Conservation (phyloP, 2,329 filamentous ascomycete species). For the Metarhizium album region DNA sequence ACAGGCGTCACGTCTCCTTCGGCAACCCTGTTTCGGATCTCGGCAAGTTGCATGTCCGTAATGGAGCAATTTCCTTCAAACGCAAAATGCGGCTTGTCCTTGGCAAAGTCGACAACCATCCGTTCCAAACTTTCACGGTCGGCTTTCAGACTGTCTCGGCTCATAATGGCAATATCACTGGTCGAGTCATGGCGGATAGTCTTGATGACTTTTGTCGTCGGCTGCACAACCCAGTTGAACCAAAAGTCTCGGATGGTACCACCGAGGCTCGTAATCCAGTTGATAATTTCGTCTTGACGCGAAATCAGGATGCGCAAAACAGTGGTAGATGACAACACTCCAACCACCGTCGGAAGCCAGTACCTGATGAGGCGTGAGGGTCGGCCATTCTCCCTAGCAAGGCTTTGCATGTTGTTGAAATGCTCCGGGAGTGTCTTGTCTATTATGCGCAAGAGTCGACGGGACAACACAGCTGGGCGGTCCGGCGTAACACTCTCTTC, state of each 20-base stretch:
- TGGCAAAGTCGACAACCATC: slow-evolving; percentile 95
- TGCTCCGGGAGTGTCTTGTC: slow-evolving; percentile 59
- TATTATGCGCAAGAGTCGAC: slow-evolving; percentile 59
- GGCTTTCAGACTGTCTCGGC: slow-evolving; percentile 78
- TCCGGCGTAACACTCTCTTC: slow-evolving; percentile 33
- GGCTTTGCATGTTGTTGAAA: slow-evolving; percentile 38
- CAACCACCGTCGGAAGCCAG: slow-evolving; percentile 67
- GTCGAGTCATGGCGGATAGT: slow-evolving; percentile 89
- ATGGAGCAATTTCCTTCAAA: slow-evolving; percentile 36
- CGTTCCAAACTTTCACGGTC: slow-evolving; percentile 87
- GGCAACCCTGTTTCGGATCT: slow-evolving; percentile 68
- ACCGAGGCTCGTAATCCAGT: slow-evolving; percentile 73
- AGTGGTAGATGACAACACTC: slow-evolving; percentile 76
- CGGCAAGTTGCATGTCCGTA: slow-evolving; percentile 57
- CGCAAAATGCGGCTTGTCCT: slow-evolving; percentile 62
- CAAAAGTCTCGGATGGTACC: slow-evolving; percentile 79
- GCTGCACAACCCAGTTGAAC: slow-evolving; percentile 91
- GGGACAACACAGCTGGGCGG: slow-evolving; percentile 51
- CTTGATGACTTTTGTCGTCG: slow-evolving; percentile 68
- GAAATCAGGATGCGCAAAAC: slow-evolving; percentile 70
- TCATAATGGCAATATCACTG: slow-evolving; percentile 95
- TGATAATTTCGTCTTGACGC: slow-evolving; percentile 62
- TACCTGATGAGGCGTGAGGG: slow-evolving; percentile 70
- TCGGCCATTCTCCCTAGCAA: slow-evolving; percentile 58
- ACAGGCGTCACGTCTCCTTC: slow-evolving; percentile 92